Evolutionary conservation across 1,284 basidiomycete species (phyloP).

Genomic region (Cutaneotrichosporon cutaneum): DNA sequence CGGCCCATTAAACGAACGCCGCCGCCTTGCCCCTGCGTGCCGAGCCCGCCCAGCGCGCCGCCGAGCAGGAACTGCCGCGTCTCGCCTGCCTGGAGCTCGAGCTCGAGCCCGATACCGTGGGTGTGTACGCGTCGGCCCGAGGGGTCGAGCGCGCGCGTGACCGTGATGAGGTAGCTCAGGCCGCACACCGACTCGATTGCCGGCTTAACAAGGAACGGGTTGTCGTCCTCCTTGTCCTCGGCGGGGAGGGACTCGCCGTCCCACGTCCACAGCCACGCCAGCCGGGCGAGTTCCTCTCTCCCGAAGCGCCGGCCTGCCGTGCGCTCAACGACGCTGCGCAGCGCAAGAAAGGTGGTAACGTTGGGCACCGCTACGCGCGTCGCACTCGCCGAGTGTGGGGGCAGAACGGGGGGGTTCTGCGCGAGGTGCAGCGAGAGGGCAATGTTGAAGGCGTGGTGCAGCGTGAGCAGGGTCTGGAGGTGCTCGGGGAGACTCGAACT

Average conservation of each 20-base stretch:
- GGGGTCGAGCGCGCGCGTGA: slow-evolving; percentile 48
- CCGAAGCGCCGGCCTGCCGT: slow-evolving; percentile 47
- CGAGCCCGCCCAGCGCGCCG: slow-evolving; percentile 39
- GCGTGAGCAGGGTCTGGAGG: slow-evolving; percentile 45
- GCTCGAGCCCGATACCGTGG: slow-evolving; percentile 49
- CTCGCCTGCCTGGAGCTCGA: slow-evolving; percentile 48
- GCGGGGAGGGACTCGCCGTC: slow-evolving; percentile 37
- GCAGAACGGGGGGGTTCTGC: slow-evolving; percentile 50
- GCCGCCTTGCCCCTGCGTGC: slow-evolving; percentile 44
- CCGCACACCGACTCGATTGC: slow-evolving; percentile 19
- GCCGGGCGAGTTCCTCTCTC: slow-evolving; percentile 43
- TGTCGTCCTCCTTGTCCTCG: slow-evolving; percentile 29
- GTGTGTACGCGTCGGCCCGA: slow-evolving; percentile 43
- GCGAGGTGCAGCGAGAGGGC: slow-evolving; percentile 52
- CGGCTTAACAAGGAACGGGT: slow-evolving; percentile 28
- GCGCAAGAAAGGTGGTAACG: slow-evolving; percentile 46
- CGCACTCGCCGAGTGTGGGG: slow-evolving; percentile 39
- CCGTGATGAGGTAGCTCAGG: slow-evolving; percentile 46
- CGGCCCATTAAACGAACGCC: slow-evolving; percentile 48
- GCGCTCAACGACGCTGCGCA: slow-evolving; percentile 50
- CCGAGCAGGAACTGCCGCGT: slow-evolving; percentile 41
- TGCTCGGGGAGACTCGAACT: slow-evolving; percentile 40
- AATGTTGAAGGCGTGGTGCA: slow-evolving; percentile 51
- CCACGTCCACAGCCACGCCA: slow-evolving; percentile 54
- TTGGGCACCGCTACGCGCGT: slow-evolving; percentile 42